A percentile compares a stretch with the other conserved stretches of the same genome.
These are phyloP conservation scores for Aspergillus unguis DNA, from an alignment of 2,329 filamentous ascomycete genomes.

Conservation along the genomic window DNA sequence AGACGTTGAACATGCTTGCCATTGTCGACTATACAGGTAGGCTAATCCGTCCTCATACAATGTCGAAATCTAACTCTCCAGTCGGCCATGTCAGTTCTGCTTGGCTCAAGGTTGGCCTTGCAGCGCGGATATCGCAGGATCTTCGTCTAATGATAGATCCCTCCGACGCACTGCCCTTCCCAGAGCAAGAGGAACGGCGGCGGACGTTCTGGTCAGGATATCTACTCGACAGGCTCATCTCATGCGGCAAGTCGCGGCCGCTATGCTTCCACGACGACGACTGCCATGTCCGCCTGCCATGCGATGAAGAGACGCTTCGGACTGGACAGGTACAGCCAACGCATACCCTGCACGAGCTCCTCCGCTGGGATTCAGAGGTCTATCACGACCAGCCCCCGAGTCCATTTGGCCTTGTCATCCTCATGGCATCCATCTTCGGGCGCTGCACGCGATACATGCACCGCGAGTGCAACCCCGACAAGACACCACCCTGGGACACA, in stretches of 20 bases:
- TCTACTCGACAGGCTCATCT: slow-evolving; percentile 30
- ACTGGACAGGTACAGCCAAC: slow-evolving; percentile 20
- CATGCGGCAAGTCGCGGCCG: slow-evolving; percentile 24
- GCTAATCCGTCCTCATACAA: neutral
- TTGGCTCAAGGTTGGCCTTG: slow-evolving; percentile 38
- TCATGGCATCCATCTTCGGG: slow-evolving; percentile 35
- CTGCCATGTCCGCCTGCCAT: slow-evolving; percentile 26
- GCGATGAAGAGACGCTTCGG: slow-evolving; percentile 21
- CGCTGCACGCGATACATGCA: slow-evolving; percentile 31
- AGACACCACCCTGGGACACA: slow-evolving; percentile 36
- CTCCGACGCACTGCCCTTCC: slow-evolving; percentile 12
- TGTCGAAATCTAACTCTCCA: slow-evolving; percentile 8
- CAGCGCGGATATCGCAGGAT: slow-evolving; percentile 61
- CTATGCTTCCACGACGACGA: slow-evolving; percentile 23
- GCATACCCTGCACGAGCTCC: slow-evolving; percentile 20
- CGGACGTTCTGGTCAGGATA: slow-evolving; percentile 33
- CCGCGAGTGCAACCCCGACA: slow-evolving; percentile 19
- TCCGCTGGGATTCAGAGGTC: slow-evolving; percentile 21
- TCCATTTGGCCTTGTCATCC: slow-evolving; percentile 27
- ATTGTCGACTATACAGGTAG: slow-evolving; percentile 40
- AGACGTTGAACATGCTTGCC: slow-evolving; percentile 38
- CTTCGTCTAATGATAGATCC: slow-evolving; percentile 32
- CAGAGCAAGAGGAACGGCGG: slow-evolving; percentile 29
- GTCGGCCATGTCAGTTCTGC: slow-evolving; percentile 31
- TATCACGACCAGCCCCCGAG: slow-evolving; percentile 17